These are phyloP conservation scores for Ogataea paraovalis DNA, from an alignment of 805 yeast species.

Conservation along the genomic window DNA sequence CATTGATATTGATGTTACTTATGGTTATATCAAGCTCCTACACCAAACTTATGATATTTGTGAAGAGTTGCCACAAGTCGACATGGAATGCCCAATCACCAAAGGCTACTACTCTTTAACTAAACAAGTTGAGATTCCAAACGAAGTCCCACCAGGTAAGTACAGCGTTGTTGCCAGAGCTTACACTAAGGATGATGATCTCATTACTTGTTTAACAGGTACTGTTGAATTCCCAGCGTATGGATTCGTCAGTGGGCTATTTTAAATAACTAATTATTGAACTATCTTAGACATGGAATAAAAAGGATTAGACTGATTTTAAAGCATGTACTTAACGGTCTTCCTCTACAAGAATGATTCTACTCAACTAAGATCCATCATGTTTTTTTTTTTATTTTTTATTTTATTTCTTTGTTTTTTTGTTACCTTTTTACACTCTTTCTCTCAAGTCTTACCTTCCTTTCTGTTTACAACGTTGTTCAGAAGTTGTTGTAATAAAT, in stretches of 20 bases:
- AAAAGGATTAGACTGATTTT: no score
- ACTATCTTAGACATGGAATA: no score
- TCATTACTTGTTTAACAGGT: slow-evolving; percentile 81
- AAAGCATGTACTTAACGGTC: no score
- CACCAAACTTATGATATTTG: slow-evolving; percentile 92
- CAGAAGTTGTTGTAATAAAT: neutral
- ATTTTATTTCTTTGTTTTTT: neutral
- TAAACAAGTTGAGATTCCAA: slow-evolving; percentile 79
- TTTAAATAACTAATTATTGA: neutral
- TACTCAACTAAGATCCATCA: no score
- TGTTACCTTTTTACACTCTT: neutral
- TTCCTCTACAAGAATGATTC: no score
- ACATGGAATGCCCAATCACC: slow-evolving; percentile 76
- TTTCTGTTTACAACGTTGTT: neutral
- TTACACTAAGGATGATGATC: slow-evolving; percentile 74
- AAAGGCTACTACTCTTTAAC: slow-evolving; percentile 63
- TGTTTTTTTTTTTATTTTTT: neutral
- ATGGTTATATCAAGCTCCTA: slow-evolving; percentile 85
- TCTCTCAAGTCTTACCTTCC: neutral
- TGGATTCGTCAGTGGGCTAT: neutral
- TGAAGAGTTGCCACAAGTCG: slow-evolving; percentile 80
- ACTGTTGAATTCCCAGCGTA: slow-evolving; percentile 51
- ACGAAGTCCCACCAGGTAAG: slow-evolving; percentile 92
- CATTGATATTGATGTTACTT: slow-evolving; percentile 88
- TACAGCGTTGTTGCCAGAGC: slow-evolving; percentile 88